Evolutionary conservation across 2,329 filamentous ascomycete species (phyloP).

Genomic region (Aspergillus alliaceus): DNA sequence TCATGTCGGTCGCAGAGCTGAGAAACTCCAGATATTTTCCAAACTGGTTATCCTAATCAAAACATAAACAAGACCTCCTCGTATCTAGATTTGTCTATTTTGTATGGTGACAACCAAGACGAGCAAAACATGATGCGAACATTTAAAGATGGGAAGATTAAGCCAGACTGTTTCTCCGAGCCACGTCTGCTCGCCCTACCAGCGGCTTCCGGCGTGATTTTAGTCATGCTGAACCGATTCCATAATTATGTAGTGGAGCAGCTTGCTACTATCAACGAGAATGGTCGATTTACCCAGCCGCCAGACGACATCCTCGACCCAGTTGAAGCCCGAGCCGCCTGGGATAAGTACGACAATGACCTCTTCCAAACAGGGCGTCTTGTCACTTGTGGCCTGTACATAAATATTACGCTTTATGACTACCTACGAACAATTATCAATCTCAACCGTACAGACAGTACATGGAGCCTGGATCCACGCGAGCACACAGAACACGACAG

Average conservation of each 20-base stretch:
- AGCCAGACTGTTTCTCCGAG: slow-evolving; percentile 71
- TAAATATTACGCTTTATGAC: slow-evolving; percentile 75
- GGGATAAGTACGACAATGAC: slow-evolving; percentile 73
- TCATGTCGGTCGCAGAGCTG: too few species aligned
- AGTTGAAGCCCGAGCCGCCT: slow-evolving; percentile 53
- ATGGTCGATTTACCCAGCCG: slow-evolving; percentile 73
- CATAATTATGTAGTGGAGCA: slow-evolving; percentile 84
- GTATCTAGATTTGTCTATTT: slow-evolving; percentile 69
- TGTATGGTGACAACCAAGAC: slow-evolving; percentile 63
- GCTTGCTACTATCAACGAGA: slow-evolving; percentile 82
- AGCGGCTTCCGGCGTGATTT: slow-evolving; percentile 67
- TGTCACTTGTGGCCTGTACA: slow-evolving; percentile 71
- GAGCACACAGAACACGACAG: slow-evolving; percentile 64
- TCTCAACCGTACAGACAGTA: slow-evolving; percentile 68
- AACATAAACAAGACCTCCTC: slow-evolving; percentile 67
- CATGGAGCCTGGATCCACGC: slow-evolving; percentile 79
- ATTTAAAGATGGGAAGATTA: slow-evolving; percentile 69
- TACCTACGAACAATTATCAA: slow-evolving; percentile 79
- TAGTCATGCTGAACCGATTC: slow-evolving; percentile 73
- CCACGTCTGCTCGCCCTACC: slow-evolving; percentile 70
- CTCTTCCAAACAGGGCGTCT: slow-evolving; percentile 76
- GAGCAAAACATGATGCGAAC: slow-evolving; percentile 56
- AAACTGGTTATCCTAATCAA: slow-evolving; percentile 63
- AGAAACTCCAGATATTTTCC: slow-evolving; percentile 66
- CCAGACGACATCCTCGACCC: slow-evolving; percentile 46